These are phyloP conservation scores for Penicillium psychrofluorescens DNA, from an alignment of 495 filamentous ascomycete genomes.

Conservation along the genomic window DNA sequence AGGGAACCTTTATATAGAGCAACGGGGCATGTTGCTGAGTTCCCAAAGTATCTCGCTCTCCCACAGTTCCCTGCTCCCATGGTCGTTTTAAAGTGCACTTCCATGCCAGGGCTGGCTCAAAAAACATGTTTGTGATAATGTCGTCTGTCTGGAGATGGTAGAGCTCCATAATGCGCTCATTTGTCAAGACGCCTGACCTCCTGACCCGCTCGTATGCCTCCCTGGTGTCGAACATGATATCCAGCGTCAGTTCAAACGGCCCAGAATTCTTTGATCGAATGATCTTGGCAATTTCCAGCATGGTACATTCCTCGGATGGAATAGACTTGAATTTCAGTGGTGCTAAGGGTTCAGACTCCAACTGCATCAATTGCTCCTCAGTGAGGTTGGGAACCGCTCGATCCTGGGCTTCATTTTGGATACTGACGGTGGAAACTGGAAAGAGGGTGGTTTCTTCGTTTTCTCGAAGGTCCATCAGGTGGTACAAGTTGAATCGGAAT, in stretches of 20 bases:
- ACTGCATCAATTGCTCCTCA: no score
- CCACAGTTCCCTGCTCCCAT: conserved; percentile 3
- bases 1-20: conserved; percentile 28
- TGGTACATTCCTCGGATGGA: conserved; percentile 2
- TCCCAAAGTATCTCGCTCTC: conserved; percentile 6
- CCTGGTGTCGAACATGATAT: conserved; percentile 37
- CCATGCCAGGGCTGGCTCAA: conserved; percentile 34
- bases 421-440: background rate
- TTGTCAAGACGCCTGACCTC: conserved; percentile 21
- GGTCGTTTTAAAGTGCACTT: conserved; percentile 34
- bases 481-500: conserved; percentile 39
- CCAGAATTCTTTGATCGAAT: conserved; percentile 45
- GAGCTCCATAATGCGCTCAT: conserved; percentile 17
- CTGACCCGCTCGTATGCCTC: conserved; percentile 27
- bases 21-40: conserved; percentile 6
- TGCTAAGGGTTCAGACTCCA: background rate
- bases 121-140: conserved; percentile 33
- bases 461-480: conserved; percentile 32
- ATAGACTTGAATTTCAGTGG: background rate
- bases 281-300: conserved; percentile 30
- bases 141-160: conserved; percentile 24
- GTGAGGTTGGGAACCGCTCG: no score
- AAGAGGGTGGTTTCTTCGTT: conserved; percentile 16
- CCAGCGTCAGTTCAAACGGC: conserved; percentile 43
- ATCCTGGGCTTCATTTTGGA: background rate